These are phyloP conservation scores for Rhizopogon rudus DNA, from an alignment of 768 basidiomycete genomes.

Conservation along the genomic window DNA sequence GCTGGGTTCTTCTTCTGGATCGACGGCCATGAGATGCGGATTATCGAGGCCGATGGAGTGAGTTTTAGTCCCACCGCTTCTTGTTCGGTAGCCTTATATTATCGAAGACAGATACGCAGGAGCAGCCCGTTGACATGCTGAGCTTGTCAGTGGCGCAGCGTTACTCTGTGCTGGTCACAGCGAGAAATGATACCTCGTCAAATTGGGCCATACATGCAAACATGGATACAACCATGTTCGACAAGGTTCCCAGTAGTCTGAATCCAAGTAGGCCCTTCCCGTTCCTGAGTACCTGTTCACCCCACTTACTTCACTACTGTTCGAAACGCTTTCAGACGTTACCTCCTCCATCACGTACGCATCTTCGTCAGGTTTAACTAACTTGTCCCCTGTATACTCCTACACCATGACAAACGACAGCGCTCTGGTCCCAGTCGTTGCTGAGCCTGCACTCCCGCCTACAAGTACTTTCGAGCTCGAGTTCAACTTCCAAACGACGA, in stretches of 20 bases:
- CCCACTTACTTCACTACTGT: not conserved
- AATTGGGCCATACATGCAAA: slow-evolving; percentile 92
- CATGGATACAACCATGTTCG: slow-evolving; percentile 91
- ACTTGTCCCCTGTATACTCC: slow-evolving; percentile 46
- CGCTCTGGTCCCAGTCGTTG: slow-evolving; percentile 56
- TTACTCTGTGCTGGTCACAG: slow-evolving; percentile 89
- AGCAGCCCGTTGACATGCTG: slow-evolving; percentile 66
- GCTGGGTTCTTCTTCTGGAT: slow-evolving; percentile 83
- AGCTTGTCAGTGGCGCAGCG: slow-evolving; percentile 84
- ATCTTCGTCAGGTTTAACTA: slow-evolving; percentile 42
- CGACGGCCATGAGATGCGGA: slow-evolving; percentile 79
- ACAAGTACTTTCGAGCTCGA: slow-evolving; percentile 66
- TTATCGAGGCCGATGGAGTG: slow-evolving; percentile 84
- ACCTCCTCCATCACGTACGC: slow-evolving; percentile 83
- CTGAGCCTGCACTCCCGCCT: slow-evolving; percentile 42
- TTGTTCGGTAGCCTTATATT: not conserved
- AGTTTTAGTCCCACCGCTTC: slow-evolving; percentile 17
- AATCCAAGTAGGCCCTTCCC: slow-evolving; percentile 55
- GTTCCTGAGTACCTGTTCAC: not conserved
- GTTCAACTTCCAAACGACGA: slow-evolving; percentile 78
- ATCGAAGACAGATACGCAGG: slow-evolving; percentile 70
- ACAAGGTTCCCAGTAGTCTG: slow-evolving; percentile 64
- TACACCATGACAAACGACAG: slow-evolving; percentile 68
- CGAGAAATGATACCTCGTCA: slow-evolving; percentile 74
- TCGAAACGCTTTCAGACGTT: slow-evolving; percentile 44